Evolutionary conservation across 164 flowering plant species (phyloP), one percentile per base, ranked within the genome.

Genomic region (Hamamelis virginiana): DNA sequence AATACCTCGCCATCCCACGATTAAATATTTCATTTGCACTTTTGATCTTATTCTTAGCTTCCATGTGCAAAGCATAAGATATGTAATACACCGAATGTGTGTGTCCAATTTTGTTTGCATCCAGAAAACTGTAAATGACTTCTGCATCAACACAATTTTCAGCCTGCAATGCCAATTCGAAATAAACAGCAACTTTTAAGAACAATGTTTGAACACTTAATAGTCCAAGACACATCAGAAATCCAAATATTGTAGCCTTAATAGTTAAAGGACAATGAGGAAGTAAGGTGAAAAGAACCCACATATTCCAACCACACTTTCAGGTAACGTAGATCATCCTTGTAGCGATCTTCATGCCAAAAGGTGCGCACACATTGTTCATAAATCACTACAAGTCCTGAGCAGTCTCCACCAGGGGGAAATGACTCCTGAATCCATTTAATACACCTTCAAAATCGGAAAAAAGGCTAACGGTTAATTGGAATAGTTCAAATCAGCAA

Each of bases 241-340:
- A 33, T 6, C 2, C 6, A 6, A 6, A 33, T 33, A 33, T 33
- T 33, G 41, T 33, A 33, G 41, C 6, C 41, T 33, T 33, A 33
- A 33, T 33, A 33, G 41, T 33, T 33, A n/a, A 27, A 26, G 14
- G 9, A 28, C 33, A 51, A 23, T 15, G 43, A 28, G 8, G 47
- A 4, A 44, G 16, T 16, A 41, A 55, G 28, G 9, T 9, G 19
- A 22, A 75, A 18, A 12, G 12, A 64, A 80, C 97, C 16, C 60
- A 95, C 98, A 84, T 95, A 95, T 87, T 92, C 96, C 76, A 95
- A 65, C 98, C 98, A 92, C 45, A 95, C 89, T 86, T 89, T 92
- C 14, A 95, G 82, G 77, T 92, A 95, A 15, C 97, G 94, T 6
- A 83, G 84, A 78, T 95, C 97, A 71, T 92, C 83, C 82, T 85